These are phyloP conservation scores for Termitomyces titanicus DNA, from an alignment of 768 basidiomycete species.

Conservation along the genomic window DNA sequence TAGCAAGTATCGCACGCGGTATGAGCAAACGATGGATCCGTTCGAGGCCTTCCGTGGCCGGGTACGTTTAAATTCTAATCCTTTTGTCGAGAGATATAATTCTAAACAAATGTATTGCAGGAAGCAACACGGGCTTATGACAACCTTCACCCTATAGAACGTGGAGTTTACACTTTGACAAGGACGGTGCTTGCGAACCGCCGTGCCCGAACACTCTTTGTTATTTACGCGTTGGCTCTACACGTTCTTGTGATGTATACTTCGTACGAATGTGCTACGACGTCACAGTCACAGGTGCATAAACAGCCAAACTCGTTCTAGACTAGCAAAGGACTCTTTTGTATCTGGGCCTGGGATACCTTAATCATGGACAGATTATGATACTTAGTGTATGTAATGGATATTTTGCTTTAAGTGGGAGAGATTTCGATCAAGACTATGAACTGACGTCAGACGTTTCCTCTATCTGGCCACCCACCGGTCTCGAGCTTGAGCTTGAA, in stretches of 20 bases:
- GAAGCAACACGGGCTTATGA: conserved; percentile 94
- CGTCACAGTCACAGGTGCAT: conserved; percentile 45
- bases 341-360: background rate
- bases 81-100: conserved; percentile 1
- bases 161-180: conserved; percentile 81
- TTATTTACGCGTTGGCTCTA: conserved; percentile 77
- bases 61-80: conserved; percentile 45
- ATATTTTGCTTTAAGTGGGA: no score
- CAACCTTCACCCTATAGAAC: conserved; percentile 87
- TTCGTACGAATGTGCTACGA: conserved; percentile 66
- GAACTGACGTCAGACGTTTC: no score
- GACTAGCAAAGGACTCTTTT: background rate
- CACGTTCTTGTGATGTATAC: conserved; percentile 83
- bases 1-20: conserved; percentile 85
- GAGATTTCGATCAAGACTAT: no score
- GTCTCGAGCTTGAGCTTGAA: no score
- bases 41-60: conserved; percentile 96
- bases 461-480: no score
- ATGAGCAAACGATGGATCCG: conserved; percentile 97
- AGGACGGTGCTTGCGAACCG: conserved; percentile 86
- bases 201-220: conserved; percentile 84
- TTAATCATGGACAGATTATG: background rate
- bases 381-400: background rate
- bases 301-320: conserved; percentile 48
- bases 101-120: conserved; percentile 34